Evolutionary conservation across 192 early-diverging fungal genomes (phyloP).

Genomic region (Linnemannia hyalina): DNA sequence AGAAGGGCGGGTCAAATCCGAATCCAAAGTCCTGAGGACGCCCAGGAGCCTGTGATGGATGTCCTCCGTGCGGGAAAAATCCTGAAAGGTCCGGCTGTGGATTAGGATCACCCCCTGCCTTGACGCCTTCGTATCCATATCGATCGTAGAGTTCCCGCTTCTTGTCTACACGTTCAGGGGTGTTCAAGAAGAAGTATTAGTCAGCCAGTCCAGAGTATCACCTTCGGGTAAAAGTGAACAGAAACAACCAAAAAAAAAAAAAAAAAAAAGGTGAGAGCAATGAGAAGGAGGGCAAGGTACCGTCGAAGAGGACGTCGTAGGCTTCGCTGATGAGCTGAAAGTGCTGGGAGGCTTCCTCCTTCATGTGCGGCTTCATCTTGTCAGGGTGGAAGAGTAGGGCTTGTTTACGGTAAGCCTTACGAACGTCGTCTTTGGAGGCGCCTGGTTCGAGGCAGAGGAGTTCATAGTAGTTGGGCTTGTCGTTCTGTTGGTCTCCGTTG

Average conservation of each 20-base stretch:
- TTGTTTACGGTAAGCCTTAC: slow-evolving; percentile 65
- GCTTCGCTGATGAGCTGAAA: slow-evolving; percentile 55
- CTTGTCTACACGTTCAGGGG: slow-evolving; percentile 29
- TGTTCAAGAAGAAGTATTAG: background rate
- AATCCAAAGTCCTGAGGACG: slow-evolving; percentile 17
- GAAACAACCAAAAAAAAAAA: background rate
- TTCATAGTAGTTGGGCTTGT: slow-evolving; percentile 56
- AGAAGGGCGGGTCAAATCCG: slow-evolving; percentile 43
- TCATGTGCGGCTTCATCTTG: slow-evolving; percentile 69
- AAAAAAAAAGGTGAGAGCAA: background rate
- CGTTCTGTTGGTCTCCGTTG: slow-evolving; percentile 9
- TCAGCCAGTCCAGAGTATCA: background rate
- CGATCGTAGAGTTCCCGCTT: slow-evolving; percentile 90
- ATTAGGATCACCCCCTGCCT: slow-evolving; percentile 57
- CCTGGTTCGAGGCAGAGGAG: slow-evolving; percentile 59
- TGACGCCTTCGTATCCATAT: slow-evolving; percentile 86
- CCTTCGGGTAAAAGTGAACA: background rate
- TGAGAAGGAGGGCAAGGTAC: slow-evolving; percentile 5
- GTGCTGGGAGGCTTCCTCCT: slow-evolving; percentile 62
- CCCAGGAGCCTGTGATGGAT: background rate
- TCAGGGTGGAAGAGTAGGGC: slow-evolving; percentile 92
- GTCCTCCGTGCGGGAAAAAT: background rate
- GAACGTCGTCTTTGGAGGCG: slow-evolving; percentile 58
- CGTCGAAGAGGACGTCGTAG: slow-evolving; percentile 48
- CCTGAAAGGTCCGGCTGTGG: slow-evolving; percentile 19